phyloP scores from a whole-genome alignment of 2,329 filamentous ascomycete species.

The Botrytis cinerea region DNA sequence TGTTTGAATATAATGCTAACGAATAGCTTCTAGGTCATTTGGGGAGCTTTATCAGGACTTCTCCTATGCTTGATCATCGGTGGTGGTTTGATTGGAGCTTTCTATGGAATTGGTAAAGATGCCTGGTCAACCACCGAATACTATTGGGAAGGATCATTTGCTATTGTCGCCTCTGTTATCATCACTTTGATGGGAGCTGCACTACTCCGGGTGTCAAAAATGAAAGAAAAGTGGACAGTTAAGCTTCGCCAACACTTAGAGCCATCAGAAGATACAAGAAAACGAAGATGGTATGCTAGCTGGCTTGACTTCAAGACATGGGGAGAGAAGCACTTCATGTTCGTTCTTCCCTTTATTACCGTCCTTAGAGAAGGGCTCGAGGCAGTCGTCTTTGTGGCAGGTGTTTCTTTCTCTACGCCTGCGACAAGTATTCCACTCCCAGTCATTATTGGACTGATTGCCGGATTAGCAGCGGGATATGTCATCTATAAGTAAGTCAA shows the following conservation, averaged over 20 bases:
- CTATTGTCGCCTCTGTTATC: constrained; percentile 72
- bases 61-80: constrained; percentile 60
- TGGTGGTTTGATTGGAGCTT: constrained; percentile 62
- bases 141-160: constrained; percentile 81
- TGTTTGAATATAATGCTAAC: not conserved
- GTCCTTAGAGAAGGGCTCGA: constrained; percentile 86
- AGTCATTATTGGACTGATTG: constrained; percentile 69
- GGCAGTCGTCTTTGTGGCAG: constrained; percentile 82
- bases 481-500: constrained; percentile 71
- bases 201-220: constrained; percentile 76
- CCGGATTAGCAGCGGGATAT: constrained; percentile 68
- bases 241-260: constrained; percentile 72
- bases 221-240: constrained; percentile 84
- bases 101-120: constrained; percentile 66
- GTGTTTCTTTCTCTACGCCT: constrained; percentile 75
- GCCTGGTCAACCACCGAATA: constrained; percentile 69
- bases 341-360: constrained; percentile 81
- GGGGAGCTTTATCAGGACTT: constrained; percentile 54
- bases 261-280: constrained; percentile 44
- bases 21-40: constrained; percentile 54
- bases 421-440: constrained; percentile 77
- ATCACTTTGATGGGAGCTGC: constrained; percentile 81
- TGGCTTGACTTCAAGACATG: constrained; percentile 59
- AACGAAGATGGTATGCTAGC: constrained; percentile 35
- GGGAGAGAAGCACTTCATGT: constrained; percentile 81